Evolutionary conservation across 257 asterid species (phyloP), one percentile per base, ranked within the genome.

Genomic region (Phtheirospermum japonicum): DNA sequence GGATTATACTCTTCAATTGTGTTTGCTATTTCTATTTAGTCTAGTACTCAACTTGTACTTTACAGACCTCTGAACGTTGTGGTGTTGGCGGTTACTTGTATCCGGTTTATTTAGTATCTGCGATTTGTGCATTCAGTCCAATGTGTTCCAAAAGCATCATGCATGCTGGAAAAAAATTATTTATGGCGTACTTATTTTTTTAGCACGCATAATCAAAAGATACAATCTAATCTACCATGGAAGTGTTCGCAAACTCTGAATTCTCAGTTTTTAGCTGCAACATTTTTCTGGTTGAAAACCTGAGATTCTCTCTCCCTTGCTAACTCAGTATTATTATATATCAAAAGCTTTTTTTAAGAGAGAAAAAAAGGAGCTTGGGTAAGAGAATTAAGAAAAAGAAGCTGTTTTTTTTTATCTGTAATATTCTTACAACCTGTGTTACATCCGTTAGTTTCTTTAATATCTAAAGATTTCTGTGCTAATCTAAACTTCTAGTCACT

Each of bases 31-130:
- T 61, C 49, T 61, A 48, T 53, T 19, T 7, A 36, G 64, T 36
- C 32, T 17, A 52, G 34, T 61, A 20, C 64, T 64, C 26, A 20
- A 63, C 48, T 69, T 59, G 62, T 53, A 39, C 45, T 14, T 63
- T 34, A 40, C 16, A 64, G 37, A 69, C 33, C 36, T 53, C 48
- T 23, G 14, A 16, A 8, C 50, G 43, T 45, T 58, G 42, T 42
- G 59, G 46, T 59, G 40, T 23, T 23, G n/a, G 14, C 20, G 17
- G 26, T n/a, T 45, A 7, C 28, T 17, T 48, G 54, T 17, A 48
- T 48, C 54, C 3, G n/a, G 48, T 40, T 36, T 36, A 12, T 40
- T 40, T 40, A 11, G 13, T 45, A 39, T 0, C 45, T 39, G 45
- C 13, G 7, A 10, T 10, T 39, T 9, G 4, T 36, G 61, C 16